A percentile compares a stretch with the other conserved stretches of the same genome.
These are phyloP conservation scores for Aspergillus bombycis DNA, from an alignment of 2,329 filamentous ascomycete genomes.

Conservation along the genomic window DNA sequence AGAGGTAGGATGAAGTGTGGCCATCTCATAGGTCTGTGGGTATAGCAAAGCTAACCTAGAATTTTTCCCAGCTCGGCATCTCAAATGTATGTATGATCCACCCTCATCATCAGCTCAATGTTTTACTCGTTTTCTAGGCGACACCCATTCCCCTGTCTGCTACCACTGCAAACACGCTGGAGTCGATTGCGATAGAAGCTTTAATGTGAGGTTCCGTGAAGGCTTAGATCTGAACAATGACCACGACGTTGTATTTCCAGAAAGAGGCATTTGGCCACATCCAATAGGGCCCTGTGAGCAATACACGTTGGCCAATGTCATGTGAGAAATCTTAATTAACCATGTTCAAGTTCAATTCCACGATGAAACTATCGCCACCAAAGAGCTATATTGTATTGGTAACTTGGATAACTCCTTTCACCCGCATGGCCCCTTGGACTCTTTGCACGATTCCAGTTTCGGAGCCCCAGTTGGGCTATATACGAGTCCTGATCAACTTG, in stretches of 20 bases:
- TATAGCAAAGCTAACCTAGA: neutral
- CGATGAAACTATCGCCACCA: constrained; percentile 26
- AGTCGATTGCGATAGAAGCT: constrained; percentile 21
- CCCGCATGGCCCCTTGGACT: neutral
- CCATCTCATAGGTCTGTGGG: neutral
- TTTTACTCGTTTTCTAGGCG: constrained; percentile 19
- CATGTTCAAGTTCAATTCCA: constrained; percentile 23
- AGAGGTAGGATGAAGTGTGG: constrained; percentile 21
- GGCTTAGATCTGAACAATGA: constrained; percentile 20
- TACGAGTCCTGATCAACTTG: neutral
- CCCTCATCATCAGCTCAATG: neutral
- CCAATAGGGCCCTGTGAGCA: constrained; percentile 20
- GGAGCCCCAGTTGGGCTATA: neutral
- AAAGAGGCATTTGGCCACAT: constrained; percentile 18
- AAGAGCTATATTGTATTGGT: constrained; percentile 16
- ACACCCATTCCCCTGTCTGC: constrained; percentile 19
- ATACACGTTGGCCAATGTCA: neutral
- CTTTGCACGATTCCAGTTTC: neutral
- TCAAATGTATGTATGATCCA: constrained; percentile 23
- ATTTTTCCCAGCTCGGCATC: constrained; percentile 23
- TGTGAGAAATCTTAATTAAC: neutral
- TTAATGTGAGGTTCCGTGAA: constrained; percentile 27
- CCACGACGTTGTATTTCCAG: constrained; percentile 19
- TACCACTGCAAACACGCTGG: constrained; percentile 21
- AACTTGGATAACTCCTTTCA: neutral